phyloP scores from a whole-genome alignment of 768 basidiomycete genomes.

The Tricholoma hemisulphureum region DNA sequence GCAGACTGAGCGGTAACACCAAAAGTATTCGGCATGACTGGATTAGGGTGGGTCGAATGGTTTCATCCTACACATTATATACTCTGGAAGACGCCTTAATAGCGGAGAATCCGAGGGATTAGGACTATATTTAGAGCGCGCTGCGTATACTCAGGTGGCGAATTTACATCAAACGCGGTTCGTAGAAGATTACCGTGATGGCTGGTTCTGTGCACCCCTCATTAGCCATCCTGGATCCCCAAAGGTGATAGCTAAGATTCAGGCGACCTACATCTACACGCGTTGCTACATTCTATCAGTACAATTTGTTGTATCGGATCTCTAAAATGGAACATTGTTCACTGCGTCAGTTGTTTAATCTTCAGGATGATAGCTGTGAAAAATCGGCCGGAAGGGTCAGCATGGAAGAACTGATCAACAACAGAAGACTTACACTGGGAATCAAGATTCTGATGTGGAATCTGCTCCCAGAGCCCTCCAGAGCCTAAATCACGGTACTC shows the following conservation, averaged over 20 bases:
- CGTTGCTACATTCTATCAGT: background rate
- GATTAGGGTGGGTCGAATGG: background rate
- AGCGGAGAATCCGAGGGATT: no score
- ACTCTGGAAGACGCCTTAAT: no score
- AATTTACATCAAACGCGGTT: no score
- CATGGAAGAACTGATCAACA: background rate
- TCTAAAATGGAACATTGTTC: conserved; percentile 6
- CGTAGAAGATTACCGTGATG: no score
- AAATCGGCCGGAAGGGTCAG: conserved; percentile 12
- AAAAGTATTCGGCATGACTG: conserved; percentile 4
- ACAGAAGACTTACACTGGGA: conserved; percentile 56
- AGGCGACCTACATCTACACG: background rate
- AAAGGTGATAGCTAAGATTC: background rate
- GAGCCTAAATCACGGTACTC: conserved; percentile 29
- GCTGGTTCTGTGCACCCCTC: background rate
- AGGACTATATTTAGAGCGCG: no score
- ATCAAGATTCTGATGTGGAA: conserved; percentile 79
- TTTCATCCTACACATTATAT: no score
- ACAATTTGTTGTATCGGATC: background rate
- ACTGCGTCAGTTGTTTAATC: conserved; percentile 48
- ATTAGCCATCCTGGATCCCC: no score
- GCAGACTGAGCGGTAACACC: conserved; percentile 41
- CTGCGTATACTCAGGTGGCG: no score
- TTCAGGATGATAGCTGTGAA: conserved; percentile 47
- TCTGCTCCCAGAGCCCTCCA: conserved; percentile 79